Evolutionary conservation across 192 early-diverging fungal species (phyloP).

Genomic region (Backusella mclennaniae): DNA sequence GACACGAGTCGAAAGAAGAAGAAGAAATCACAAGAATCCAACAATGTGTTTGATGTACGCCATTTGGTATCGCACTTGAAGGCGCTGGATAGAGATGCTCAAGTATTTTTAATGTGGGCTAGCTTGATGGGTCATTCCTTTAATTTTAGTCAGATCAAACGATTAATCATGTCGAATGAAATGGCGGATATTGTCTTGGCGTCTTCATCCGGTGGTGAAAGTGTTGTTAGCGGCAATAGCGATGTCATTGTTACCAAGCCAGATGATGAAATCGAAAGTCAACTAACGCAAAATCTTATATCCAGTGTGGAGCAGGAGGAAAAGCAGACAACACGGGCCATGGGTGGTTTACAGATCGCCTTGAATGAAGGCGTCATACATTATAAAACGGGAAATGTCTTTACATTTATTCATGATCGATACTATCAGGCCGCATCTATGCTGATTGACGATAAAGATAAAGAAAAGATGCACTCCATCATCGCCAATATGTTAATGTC

Average conservation of each 20-base stretch:
- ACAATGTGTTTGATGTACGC: slow-evolving; percentile 12
- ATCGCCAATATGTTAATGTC: slow-evolving; percentile 15
- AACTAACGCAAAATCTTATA: neutral
- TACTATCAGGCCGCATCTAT: slow-evolving; percentile 23
- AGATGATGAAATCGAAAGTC: neutral
- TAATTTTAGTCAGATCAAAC: slow-evolving; percentile 16
- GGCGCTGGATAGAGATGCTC: slow-evolving; percentile 11
- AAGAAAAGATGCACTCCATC: slow-evolving; percentile 16
- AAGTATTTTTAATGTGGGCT: slow-evolving; percentile 29
- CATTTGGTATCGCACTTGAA: slow-evolving; percentile 15
- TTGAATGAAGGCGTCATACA: slow-evolving; percentile 15
- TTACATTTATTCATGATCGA: slow-evolving; percentile 25
- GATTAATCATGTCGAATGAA: slow-evolving; percentile 18
- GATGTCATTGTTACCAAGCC: neutral
- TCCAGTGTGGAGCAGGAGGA: neutral
- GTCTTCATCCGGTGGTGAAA: neutral
- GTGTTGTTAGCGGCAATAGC: neutral
- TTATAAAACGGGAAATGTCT: slow-evolving; percentile 5
- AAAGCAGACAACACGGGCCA: neutral
- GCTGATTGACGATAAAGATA: neutral
- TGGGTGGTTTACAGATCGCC: slow-evolving; percentile 13
- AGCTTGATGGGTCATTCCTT: slow-evolving; percentile 22
- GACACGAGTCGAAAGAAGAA: neutral
- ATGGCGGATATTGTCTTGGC: neutral
- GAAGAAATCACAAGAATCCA: neutral